phyloP scores from a whole-genome alignment of 2,329 filamentous ascomycete genomes.

The Periconia digitata region DNA sequence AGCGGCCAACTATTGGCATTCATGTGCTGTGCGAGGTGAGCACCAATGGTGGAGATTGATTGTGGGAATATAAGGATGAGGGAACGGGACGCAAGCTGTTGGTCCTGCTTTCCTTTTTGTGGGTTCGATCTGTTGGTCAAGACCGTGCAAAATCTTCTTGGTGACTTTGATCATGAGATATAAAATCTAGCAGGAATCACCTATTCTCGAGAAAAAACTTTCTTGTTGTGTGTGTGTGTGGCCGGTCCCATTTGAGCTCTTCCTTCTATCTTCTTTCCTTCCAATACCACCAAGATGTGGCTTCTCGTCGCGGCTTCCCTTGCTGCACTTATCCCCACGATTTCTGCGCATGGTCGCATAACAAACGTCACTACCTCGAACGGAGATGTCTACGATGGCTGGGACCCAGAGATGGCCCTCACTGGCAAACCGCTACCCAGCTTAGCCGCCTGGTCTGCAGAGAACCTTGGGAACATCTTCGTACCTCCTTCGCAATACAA shows the following conservation, averaged over 20 bases:
- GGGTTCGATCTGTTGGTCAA: background rate
- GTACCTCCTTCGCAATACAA: constrained; percentile 24
- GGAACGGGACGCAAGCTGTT: too few species aligned
- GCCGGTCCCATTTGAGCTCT: background rate
- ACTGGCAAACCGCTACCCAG: constrained; percentile 4
- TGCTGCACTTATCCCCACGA: constrained; percentile 5
- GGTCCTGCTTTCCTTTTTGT: background rate
- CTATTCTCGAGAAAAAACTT: background rate
- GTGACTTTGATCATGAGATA: background rate
- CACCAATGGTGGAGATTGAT: background rate
- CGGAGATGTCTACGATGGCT: constrained; percentile 22
- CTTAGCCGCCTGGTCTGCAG: constrained; percentile 26
- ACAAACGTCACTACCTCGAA: constrained; percentile 22
- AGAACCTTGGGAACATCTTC: constrained; percentile 28
- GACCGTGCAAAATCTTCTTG: background rate
- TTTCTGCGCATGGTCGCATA: constrained; percentile 27
- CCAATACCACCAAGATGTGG: background rate
- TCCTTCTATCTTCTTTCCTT: background rate
- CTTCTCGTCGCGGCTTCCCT: background rate
- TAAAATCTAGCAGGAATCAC: background rate
- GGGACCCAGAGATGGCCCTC: constrained; percentile 20
- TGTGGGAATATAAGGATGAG: background rate
- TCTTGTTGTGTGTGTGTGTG: background rate
- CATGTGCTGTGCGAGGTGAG: background rate
- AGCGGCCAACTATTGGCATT: background rate